Conservation (phyloP, 768 basidiomycete species). For the Lentinula sp. region DNA sequence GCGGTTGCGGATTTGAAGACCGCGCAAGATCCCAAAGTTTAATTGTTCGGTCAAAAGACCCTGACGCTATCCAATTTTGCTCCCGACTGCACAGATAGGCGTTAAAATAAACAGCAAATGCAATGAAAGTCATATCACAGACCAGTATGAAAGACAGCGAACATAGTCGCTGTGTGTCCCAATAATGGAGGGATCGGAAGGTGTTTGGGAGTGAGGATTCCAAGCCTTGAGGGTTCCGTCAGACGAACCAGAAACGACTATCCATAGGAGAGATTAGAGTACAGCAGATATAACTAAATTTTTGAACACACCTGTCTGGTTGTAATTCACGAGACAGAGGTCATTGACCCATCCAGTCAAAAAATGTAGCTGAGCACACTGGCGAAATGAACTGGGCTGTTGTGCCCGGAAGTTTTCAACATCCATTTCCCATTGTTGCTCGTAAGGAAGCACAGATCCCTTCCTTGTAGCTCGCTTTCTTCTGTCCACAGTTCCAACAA, state of each 20-base stretch:
- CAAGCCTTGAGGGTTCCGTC: conserved; percentile 94
- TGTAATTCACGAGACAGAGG: conserved; percentile 82
- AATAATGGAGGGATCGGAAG: conserved; percentile 58
- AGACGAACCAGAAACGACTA: conserved; percentile 90
- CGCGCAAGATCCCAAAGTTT: conserved; percentile 87
- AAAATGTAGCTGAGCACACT: conserved; percentile 76
- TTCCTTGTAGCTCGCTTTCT: conserved; percentile 30
- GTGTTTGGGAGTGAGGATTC: conserved; percentile 68
- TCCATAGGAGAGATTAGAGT: conserved; percentile 5
- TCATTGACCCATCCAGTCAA: conserved; percentile 93
- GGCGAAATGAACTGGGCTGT: conserved; percentile 66
- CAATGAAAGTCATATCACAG: conserved; percentile 12
- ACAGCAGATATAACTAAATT: neutral
- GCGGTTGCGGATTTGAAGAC: conserved; percentile 31
- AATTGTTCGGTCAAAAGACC: conserved; percentile 91
- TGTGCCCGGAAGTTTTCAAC: conserved; percentile 39
- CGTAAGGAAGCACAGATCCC: conserved; percentile 46
- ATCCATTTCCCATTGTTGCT: conserved; percentile 81
- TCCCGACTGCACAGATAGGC: conserved; percentile 48
- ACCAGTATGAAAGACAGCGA: conserved; percentile 74
- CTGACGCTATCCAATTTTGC: conserved; percentile 85
- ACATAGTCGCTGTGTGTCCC: conserved; percentile 86
- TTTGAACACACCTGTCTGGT: conserved; percentile 66
- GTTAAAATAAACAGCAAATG: conserved; percentile 6
- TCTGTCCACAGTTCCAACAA: conserved; percentile 25